Evolutionary conservation across 2,329 filamentous ascomycete species (phyloP).

Genomic region (Aaosphaeria pasadenensis): DNA sequence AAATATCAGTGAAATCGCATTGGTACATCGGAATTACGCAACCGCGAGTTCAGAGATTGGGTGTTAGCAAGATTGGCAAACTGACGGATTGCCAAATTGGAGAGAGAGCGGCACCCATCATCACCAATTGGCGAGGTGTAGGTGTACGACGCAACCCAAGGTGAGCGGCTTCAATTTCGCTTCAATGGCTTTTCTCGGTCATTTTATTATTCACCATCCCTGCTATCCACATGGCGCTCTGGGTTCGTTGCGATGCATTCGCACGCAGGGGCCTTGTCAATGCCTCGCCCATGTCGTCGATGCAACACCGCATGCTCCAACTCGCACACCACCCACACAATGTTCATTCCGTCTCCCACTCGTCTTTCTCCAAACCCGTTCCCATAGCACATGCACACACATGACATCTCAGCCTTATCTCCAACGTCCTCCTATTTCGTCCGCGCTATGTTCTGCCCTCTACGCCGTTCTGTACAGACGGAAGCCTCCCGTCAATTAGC

Average conservation of each 20-base stretch:
- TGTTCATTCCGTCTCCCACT: background rate
- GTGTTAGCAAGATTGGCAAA: too few species aligned
- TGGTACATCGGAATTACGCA: too few species aligned
- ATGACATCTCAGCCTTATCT: slow-evolving; percentile 5
- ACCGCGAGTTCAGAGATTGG: too few species aligned
- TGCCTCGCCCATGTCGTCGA: slow-evolving; percentile 13
- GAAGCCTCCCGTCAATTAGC: slow-evolving; percentile 13
- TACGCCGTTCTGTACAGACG: slow-evolving; percentile 6
- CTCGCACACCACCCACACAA: slow-evolving; percentile 4
- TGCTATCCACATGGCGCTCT: slow-evolving; percentile 31
- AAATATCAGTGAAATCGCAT: too few species aligned
- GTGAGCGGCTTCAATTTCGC: slow-evolving; percentile 32
- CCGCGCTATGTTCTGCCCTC: slow-evolving; percentile 3
- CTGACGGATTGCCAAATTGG: too few species aligned
- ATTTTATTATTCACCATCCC: slow-evolving; percentile 16
- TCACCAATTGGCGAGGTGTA: too few species aligned
- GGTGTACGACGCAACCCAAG: slow-evolving; percentile 1
- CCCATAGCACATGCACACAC: slow-evolving; percentile 1
- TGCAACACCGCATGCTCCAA: slow-evolving; percentile 26
- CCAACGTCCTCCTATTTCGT: slow-evolving; percentile 1
- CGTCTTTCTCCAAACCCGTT: slow-evolving; percentile 1
- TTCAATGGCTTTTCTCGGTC: slow-evolving; percentile 18
- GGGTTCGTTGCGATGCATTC: slow-evolving; percentile 20
- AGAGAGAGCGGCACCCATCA: background rate
- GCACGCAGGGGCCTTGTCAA: slow-evolving; percentile 21